phyloP scores from a whole-genome alignment of 371 early-diverging fungal genomes.

The Conidiobolus incongruus region DNA sequence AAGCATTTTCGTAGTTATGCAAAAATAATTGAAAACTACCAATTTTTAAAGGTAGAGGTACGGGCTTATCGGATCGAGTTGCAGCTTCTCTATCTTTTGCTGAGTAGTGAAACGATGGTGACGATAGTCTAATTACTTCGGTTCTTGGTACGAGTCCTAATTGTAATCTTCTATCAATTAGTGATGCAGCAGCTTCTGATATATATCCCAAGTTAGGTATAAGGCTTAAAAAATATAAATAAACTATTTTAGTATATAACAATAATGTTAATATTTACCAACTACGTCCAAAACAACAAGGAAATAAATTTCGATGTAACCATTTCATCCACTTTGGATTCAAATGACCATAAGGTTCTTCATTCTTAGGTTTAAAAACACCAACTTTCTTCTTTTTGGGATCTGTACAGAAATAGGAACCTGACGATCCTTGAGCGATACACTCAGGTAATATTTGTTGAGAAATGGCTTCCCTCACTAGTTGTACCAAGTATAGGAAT shows the following conservation, averaged over 20 bases:
- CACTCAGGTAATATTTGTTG: conserved; percentile 40
- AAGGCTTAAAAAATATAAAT: conserved; percentile 12
- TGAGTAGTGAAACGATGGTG: conserved; percentile 57
- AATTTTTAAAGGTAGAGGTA: conserved; percentile 43
- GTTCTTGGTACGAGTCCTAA: conserved; percentile 69
- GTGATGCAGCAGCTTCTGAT: conserved; percentile 65
- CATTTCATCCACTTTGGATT: conserved; percentile 91
- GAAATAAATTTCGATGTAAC: conserved; percentile 68
- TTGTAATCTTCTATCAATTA: conserved; percentile 48
- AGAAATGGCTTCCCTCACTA: conserved; percentile 45
- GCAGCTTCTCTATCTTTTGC: conserved; percentile 24
- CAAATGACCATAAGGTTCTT: conserved; percentile 75
- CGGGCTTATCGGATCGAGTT: conserved; percentile 9
- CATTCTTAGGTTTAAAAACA: conserved; percentile 84
- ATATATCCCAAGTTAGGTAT: conserved; percentile 78
- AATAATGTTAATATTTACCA: conserved; percentile 16
- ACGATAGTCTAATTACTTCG: conserved; percentile 44
- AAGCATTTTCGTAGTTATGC: conserved; percentile 59
- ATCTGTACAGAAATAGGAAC: conserved; percentile 71
- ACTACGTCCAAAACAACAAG: conserved; percentile 75
- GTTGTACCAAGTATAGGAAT: too few species aligned
- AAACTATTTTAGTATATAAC: not conserved
- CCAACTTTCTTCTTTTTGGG: conserved; percentile 49
- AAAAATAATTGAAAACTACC: conserved; percentile 77
- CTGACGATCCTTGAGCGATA: conserved; percentile 61